Conservation (phyloP, 2,329 filamentous ascomycete species). For the Aspergillus ibericus region DNA sequence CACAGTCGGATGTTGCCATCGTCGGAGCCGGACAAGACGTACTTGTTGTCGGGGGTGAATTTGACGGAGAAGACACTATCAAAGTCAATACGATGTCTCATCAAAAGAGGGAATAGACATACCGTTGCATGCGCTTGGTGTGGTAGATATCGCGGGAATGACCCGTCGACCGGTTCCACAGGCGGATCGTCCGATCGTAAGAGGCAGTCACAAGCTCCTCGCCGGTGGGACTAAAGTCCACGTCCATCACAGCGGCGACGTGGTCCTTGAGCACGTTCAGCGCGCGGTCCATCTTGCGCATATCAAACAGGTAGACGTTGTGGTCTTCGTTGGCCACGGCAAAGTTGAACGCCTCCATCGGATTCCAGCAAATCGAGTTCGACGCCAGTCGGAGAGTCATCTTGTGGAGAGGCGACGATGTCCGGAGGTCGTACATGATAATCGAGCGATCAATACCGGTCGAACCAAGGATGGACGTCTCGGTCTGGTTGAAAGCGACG, state of each 20-base stretch:
- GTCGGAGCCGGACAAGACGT: constrained; percentile 85
- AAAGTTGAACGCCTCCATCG: constrained; percentile 95
- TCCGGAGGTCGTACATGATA: constrained; percentile 89
- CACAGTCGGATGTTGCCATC: constrained; percentile 90
- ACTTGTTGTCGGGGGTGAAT: constrained; percentile 87
- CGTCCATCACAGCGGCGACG: constrained; percentile 90
- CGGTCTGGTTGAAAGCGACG: constrained; percentile 87
- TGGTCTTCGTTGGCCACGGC: constrained; percentile 93
- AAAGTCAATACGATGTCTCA: constrained; percentile 14
- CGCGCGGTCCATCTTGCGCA: constrained; percentile 83
- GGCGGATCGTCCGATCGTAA: constrained; percentile 81
- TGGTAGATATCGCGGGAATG: constrained; percentile 93
- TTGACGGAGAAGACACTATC: constrained; percentile 75
- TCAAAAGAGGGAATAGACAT: constrained; percentile 16
- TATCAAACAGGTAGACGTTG: constrained; percentile 90
- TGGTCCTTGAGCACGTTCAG: constrained; percentile 89
- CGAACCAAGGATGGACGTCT: constrained; percentile 86
- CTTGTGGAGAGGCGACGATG: constrained; percentile 77
- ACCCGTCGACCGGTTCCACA: constrained; percentile 78
- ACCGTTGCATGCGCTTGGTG: constrained; percentile 91
- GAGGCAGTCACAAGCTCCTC: constrained; percentile 89
- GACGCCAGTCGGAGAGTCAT: constrained; percentile 77
- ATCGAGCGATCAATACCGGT: constrained; percentile 82
- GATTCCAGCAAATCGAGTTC: constrained; percentile 88
- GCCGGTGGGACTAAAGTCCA: constrained; percentile 92